phyloP scores from a whole-genome alignment of 768 basidiomycete species.

The Rhodotorula paludigena region DNA sequence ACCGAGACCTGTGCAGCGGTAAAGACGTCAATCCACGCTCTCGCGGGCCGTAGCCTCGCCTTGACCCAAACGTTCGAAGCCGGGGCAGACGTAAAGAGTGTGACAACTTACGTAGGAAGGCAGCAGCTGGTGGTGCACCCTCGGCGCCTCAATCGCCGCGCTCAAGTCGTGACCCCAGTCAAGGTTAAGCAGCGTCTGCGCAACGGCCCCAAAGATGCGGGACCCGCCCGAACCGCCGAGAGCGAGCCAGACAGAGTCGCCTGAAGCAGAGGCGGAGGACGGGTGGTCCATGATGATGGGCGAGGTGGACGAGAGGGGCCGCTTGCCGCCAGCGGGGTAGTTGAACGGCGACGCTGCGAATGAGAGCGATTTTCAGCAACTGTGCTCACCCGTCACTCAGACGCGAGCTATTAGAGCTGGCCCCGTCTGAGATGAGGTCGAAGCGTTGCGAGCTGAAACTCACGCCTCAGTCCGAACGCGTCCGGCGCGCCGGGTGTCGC shows the following conservation, averaged over 20 bases:
- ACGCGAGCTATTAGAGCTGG: too few species aligned
- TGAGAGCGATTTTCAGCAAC: background rate
- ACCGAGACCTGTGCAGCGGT: slow-evolving; percentile 50
- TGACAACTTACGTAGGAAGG: slow-evolving; percentile 52
- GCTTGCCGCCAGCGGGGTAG: slow-evolving; percentile 80
- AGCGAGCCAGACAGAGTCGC: slow-evolving; percentile 69
- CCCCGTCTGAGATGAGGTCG: background rate
- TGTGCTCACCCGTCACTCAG: too few species aligned
- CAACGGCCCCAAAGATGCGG: slow-evolving; percentile 71
- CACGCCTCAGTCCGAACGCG: slow-evolving; percentile 73
- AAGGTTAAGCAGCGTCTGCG: slow-evolving; percentile 66
- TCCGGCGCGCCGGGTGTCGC: slow-evolving; percentile 79
- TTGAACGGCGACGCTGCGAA: slow-evolving; percentile 53
- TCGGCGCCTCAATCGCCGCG: slow-evolving; percentile 78
- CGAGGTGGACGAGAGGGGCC: slow-evolving; percentile 77
- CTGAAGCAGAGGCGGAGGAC: slow-evolving; percentile 35
- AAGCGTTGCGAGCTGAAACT: slow-evolving; percentile 46
- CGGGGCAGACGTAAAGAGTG: background rate
- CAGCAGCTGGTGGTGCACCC: slow-evolving; percentile 81
- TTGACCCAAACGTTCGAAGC: background rate
- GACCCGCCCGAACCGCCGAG: slow-evolving; percentile 85
- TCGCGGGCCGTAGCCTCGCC: too few species aligned
- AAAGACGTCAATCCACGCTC: background rate
- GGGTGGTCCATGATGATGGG: slow-evolving; percentile 72
- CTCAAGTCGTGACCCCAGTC: slow-evolving; percentile 74